Evolutionary conservation across 331 rosid species (phyloP).

Genomic region (Quercus lobata): DNA sequence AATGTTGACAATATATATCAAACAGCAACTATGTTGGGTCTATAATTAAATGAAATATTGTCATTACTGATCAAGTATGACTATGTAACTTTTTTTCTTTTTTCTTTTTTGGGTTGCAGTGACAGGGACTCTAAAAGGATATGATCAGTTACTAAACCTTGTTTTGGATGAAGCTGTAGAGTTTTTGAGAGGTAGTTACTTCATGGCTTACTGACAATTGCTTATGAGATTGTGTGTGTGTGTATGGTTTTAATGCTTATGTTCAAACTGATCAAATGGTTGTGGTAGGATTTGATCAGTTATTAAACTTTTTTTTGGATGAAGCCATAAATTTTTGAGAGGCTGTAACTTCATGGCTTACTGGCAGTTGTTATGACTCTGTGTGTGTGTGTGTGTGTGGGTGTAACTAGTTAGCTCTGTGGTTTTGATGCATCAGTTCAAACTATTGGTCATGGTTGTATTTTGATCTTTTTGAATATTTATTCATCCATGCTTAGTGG

Average conservation of each 20-base stretch:
- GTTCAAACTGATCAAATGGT: neutral
- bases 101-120: constrained; percentile 43
- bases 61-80: neutral
- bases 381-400: neutral
- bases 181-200: constrained; percentile 64
- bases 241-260: neutral
- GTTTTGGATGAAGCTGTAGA: constrained; percentile 86
- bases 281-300: neutral
- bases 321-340: constrained; percentile 80
- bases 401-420: neutral
- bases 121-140: constrained; percentile 87
- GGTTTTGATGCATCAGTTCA: neutral
- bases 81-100: neutral
- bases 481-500: neutral
- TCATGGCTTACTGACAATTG: neutral
- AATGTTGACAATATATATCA: neutral
- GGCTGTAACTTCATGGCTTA: constrained; percentile 32
- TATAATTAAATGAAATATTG: neutral
- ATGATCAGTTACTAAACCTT: constrained; percentile 87
- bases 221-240: neutral
- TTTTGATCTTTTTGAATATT: neutral
- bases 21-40: neutral
- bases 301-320: constrained; percentile 45
- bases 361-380: neutral
- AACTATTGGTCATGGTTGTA: neutral